Evolutionary conservation across 129 eudicot genomes (phyloP).

Genomic region (Scalesia atractyloides): DNA sequence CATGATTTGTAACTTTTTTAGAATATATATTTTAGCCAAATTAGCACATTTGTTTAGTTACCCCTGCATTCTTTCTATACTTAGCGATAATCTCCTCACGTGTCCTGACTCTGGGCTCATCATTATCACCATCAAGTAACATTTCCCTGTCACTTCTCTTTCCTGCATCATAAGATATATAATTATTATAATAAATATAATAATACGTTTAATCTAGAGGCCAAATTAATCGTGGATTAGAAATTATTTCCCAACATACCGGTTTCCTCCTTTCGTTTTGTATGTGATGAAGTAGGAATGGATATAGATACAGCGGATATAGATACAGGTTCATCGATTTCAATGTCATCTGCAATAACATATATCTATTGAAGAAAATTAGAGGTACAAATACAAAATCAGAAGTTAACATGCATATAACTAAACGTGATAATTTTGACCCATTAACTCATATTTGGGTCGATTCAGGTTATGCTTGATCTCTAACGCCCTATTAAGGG

Average conservation of each 20-base stretch:
- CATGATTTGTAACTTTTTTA: slow-evolving; percentile 8
- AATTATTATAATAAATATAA: neutral
- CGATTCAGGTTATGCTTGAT: neutral
- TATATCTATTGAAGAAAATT: neutral
- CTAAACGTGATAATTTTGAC: neutral
- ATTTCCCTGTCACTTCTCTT: slow-evolving; percentile 63
- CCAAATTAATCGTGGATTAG: neutral
- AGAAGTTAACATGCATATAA: neutral
- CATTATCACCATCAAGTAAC: slow-evolving; percentile 54
- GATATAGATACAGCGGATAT: slow-evolving; percentile 55
- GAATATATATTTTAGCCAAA: neutral
- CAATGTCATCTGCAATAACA: slow-evolving; percentile 78
- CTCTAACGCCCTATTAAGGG: neutral
- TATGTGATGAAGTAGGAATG: slow-evolving; percentile 58
- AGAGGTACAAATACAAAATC: slow-evolving; percentile 7
- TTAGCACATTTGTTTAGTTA: slow-evolving; percentile 30
- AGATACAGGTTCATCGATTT: slow-evolving; percentile 79
- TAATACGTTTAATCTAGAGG: neutral
- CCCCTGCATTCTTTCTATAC: slow-evolving; percentile 75
- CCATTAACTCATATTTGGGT: neutral
- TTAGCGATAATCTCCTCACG: slow-evolving; percentile 87
- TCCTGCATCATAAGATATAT: slow-evolving; percentile 42
- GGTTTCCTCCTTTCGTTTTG: slow-evolving; percentile 43
- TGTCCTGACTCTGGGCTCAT: slow-evolving; percentile 78
- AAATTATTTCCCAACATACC: slow-evolving; percentile 21